phyloP scores from a whole-genome alignment of 2,329 filamentous ascomycete species.

The Penicillium sp. region DNA sequence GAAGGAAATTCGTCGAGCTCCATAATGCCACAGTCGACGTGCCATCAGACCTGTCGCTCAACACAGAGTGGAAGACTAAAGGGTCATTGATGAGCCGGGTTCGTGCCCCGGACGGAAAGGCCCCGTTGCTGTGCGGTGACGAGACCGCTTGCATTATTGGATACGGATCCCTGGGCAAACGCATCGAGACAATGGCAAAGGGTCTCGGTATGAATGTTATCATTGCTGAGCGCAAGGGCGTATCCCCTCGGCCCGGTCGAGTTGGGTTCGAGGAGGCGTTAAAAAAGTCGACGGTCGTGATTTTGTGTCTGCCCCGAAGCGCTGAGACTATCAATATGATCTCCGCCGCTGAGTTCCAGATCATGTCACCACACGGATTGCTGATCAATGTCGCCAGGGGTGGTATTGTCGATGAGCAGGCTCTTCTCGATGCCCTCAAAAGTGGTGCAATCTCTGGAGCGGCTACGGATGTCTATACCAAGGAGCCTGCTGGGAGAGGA shows the following conservation, averaged over 20 bases:
- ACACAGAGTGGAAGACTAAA: conserved; percentile 43
- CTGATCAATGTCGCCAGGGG: conserved; percentile 54
- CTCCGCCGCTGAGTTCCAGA: conserved; percentile 41
- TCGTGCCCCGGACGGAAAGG: conserved; percentile 25
- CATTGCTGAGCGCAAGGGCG: conserved; percentile 49
- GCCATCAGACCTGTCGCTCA: neutral
- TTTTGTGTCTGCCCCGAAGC: conserved; percentile 32
- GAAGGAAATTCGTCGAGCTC: conserved; percentile 44
- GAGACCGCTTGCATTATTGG: conserved; percentile 54
- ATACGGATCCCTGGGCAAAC: conserved; percentile 50
- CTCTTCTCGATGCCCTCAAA: conserved; percentile 48
- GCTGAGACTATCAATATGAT: conserved; percentile 35
- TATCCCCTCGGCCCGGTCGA: conserved; percentile 12
- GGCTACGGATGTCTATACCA: conserved; percentile 48
- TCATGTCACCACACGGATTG: conserved; percentile 44
- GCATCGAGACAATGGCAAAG: conserved; percentile 33
- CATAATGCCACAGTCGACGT: conserved; percentile 33
- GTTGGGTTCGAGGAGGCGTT: conserved; percentile 34
- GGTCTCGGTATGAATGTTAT: conserved; percentile 53
- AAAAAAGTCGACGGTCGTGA: conserved; percentile 30
- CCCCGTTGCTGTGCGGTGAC: conserved; percentile 49
- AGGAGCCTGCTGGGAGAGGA: conserved; percentile 49
- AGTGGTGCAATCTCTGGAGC: conserved; percentile 49
- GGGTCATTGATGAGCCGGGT: conserved; percentile 34
- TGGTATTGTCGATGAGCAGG: conserved; percentile 53